These are phyloP conservation scores for Phlegmacium glaucopus DNA, from an alignment of 768 basidiomycete species.

Conservation along the genomic window DNA sequence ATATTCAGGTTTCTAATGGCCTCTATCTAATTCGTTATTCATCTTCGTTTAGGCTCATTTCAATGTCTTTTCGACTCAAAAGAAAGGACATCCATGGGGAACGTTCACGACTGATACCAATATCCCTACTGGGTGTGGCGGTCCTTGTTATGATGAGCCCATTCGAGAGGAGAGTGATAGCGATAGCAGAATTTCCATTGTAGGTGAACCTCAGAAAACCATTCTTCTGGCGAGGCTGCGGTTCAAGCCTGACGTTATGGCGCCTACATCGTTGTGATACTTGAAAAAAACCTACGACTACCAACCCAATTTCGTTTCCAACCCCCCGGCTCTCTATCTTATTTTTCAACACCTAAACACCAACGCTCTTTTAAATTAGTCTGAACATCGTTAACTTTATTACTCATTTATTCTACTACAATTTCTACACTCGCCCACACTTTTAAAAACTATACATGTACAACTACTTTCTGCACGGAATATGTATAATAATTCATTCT, in stretches of 20 bases:
- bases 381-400: too few relatives aligned
- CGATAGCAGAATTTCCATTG: slow-evolving; percentile 20
- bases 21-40: neutral
- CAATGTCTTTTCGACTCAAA: slow-evolving; percentile 11
- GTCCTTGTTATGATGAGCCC: slow-evolving; percentile 11
- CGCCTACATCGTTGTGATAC: slow-evolving; percentile 6
- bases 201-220: slow-evolving; percentile 8
- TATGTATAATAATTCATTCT: too few relatives aligned
- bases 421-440: too few relatives aligned
- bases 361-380: too few relatives aligned
- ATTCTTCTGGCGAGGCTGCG: slow-evolving; percentile 10
- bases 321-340: too few relatives aligned
- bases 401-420: too few relatives aligned
- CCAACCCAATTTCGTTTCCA: too few relatives aligned
- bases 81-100: slow-evolving; percentile 18
- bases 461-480: too few relatives aligned
- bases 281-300: too few relatives aligned
- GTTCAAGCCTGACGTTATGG: slow-evolving; percentile 11
- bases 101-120: slow-evolving; percentile 10
- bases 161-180: slow-evolving; percentile 10
- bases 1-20: neutral
- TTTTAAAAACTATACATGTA: too few relatives aligned
- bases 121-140: slow-evolving; percentile 6
- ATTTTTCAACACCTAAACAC: too few relatives aligned
- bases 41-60: slow-evolving; percentile 13